These are phyloP conservation scores for Aspergillus awamori DNA, from an alignment of 2,329 filamentous ascomycete species.

Conservation along the genomic window DNA sequence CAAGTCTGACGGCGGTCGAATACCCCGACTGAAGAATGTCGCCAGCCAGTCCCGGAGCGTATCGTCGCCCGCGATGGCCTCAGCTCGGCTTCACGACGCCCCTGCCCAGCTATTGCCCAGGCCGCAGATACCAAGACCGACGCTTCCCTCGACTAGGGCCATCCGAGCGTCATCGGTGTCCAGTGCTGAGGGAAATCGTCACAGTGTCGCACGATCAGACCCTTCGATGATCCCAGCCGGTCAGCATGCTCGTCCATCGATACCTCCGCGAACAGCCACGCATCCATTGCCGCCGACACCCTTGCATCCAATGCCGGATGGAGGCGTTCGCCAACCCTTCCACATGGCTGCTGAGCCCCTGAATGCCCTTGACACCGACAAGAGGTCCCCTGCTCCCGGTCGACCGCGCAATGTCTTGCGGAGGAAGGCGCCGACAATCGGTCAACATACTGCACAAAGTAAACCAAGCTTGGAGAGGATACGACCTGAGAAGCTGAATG, in stretches of 20 bases:
- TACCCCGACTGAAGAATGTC: conserved; percentile 33
- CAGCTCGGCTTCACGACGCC: conserved; percentile 21
- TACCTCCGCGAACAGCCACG: conserved; percentile 34
- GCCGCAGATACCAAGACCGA: conserved; percentile 32
- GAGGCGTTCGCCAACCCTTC: conserved; percentile 8
- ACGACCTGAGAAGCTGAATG: conserved; percentile 32
- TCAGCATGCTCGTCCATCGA: conserved; percentile 31
- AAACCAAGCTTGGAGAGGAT: conserved; percentile 16
- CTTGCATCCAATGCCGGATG: conserved; percentile 9
- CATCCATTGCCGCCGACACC: conserved; percentile 22
- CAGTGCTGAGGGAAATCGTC: conserved; percentile 29
- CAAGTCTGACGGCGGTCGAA: conserved; percentile 35
- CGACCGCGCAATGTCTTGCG: conserved; percentile 45
- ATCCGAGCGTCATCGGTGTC: conserved; percentile 34
- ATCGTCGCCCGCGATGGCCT: conserved; percentile 27
- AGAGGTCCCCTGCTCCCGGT: conserved; percentile 25
- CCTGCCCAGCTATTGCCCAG: conserved; percentile 26
- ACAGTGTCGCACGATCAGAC: conserved; percentile 23
- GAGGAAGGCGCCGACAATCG: conserved; percentile 46
- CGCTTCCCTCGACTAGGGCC: conserved; percentile 25
- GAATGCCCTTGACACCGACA: conserved; percentile 20
- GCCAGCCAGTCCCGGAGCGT: conserved; percentile 28
- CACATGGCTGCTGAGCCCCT: conserved; percentile 14
- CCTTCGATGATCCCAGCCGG: conserved; percentile 25
- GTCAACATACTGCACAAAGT: conserved; percentile 33